phyloP scores from a whole-genome alignment of 352 stramenopile genomes.

The Phytopythium sindhum region DNA sequence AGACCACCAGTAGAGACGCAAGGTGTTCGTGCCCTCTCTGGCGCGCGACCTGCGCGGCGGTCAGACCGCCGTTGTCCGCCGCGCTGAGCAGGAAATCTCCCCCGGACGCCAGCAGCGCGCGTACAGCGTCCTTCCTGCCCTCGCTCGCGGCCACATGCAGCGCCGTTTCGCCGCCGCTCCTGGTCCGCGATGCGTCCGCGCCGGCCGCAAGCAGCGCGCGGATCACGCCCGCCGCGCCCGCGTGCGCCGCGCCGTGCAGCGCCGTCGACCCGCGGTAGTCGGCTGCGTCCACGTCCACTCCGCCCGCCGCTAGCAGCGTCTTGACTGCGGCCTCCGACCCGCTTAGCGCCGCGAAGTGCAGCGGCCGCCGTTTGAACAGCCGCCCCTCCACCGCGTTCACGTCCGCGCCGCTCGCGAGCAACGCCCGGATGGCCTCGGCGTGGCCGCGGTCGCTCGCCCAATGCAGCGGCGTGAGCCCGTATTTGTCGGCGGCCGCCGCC shows the following conservation, averaged over 20 bases:
- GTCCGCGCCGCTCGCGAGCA: slow-evolving; percentile 42
- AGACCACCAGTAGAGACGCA: slow-evolving; percentile 19
- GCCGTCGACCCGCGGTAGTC: slow-evolving; percentile 57
- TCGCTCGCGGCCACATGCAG: slow-evolving; percentile 33
- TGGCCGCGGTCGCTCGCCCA: slow-evolving; percentile 66
- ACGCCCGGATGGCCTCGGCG: slow-evolving; percentile 15
- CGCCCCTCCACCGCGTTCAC: slow-evolving; percentile 55
- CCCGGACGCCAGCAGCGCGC: slow-evolving; percentile 16
- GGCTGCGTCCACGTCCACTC: slow-evolving; percentile 23
- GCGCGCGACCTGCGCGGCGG: slow-evolving; percentile 21
- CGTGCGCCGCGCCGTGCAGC: slow-evolving; percentile 55
- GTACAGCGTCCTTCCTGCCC: slow-evolving; percentile 17
- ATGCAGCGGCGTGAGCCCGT: slow-evolving; percentile 65
- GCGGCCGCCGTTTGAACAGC: slow-evolving; percentile 61
- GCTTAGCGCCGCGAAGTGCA: slow-evolving; percentile 62
- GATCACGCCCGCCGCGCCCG: slow-evolving; percentile 21
- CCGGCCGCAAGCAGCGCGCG: slow-evolving; percentile 21
- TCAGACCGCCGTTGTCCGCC: slow-evolving; percentile 20
- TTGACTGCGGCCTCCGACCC: slow-evolving; percentile 28
- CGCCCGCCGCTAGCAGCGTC: slow-evolving; percentile 36
- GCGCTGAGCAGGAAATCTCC: slow-evolving; percentile 14
- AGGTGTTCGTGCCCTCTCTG: slow-evolving; percentile 19
- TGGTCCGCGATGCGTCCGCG: slow-evolving; percentile 16
- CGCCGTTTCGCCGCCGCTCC: slow-evolving; percentile 23
- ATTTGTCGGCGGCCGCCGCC: slow-evolving; percentile 53